Evolutionary conservation across 1,139 yeast species (phyloP), one percentile per base, ranked within the genome.

Genomic region (Saccharomyces pastorianus): DNA sequence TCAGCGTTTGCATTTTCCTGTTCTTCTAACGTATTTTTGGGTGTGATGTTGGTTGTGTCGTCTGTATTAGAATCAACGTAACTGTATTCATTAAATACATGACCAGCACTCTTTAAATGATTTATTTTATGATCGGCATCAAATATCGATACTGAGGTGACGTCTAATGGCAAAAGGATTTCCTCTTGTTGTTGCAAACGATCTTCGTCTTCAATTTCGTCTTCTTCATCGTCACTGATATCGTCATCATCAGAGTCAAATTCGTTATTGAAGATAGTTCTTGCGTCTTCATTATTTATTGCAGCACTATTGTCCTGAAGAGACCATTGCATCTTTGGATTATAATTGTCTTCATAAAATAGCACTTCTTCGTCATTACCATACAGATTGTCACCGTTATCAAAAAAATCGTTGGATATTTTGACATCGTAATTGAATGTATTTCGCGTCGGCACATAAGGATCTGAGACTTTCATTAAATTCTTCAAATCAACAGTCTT

Each of bases 201-300:
- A 29, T 29, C 32, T 29, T 11, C 32, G 5, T 50, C 51, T 25
- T 20, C 23, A 4, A 75, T 78, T 11, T 67, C 62, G 34, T 68
- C 66, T 25, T 76, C 69, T 31, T 73, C 76, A 53, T 64, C 50
- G 59, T 69, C 59, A 58, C 69, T 61, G 54, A 56, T 63, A 25
- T 59, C 60, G 5, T 56, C 60, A 31, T 56, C 63, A 50, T 67
- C 82, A 44, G 59, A 61, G 14, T 56, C 52, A 49, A 76, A 75
- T 58, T 79, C 83, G 31, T 73, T 77, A 57, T 78, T 82, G 60
- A 78, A 78, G 56, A 76, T 77, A 62, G 73, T 57, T 56, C 62
- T 61, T 9, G 71, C 68, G 52, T 66, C 65, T 48, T 64, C 67
- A 48, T 65, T 64, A 51, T 60, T 62, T 48, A 66, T 56, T n/a